Conservation (phyloP, 129 eudicot genomes). For the Mikania micrantha region DNA sequence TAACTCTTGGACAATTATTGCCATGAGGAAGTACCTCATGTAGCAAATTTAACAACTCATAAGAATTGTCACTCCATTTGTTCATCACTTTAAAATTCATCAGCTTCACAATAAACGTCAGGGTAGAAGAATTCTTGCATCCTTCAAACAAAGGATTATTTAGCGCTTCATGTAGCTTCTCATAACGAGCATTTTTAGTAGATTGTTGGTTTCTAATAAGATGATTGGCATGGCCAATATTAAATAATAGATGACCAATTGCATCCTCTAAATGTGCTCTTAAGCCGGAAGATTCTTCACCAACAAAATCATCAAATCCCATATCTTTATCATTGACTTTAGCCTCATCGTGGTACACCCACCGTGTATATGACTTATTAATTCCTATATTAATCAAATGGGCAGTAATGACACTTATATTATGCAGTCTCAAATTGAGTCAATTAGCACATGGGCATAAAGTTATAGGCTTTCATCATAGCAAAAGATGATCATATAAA, state of each 20-base stretch:
- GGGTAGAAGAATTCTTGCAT: slow-evolving; percentile 5
- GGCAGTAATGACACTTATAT: background rate
- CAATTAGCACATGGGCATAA: slow-evolving; percentile 3
- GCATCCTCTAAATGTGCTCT: slow-evolving; percentile 8
- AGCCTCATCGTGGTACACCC: slow-evolving; percentile 4
- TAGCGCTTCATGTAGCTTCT: background rate
- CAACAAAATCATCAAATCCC: background rate
- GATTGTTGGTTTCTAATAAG: background rate
- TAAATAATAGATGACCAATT: background rate
- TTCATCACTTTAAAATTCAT: slow-evolving; percentile 5
- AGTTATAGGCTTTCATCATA: no score
- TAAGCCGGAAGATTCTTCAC: background rate
- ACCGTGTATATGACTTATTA: background rate
- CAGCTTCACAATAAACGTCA: background rate
- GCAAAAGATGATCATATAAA: no score
- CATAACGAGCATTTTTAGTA: background rate
- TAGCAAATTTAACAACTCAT: background rate
- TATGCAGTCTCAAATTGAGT: background rate
- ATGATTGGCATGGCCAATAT: background rate
- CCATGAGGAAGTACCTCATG: background rate
- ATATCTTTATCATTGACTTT: background rate
- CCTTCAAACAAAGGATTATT: slow-evolving; percentile 8
- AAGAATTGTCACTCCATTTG: background rate
- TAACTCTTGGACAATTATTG: background rate
- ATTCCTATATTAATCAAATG: background rate